A percentile compares a stretch with the other conserved stretches of the same genome.
These are phyloP conservation scores for Chenopodium quinoa DNA, from an alignment of 148 eudicot species.

Conservation along the genomic window DNA sequence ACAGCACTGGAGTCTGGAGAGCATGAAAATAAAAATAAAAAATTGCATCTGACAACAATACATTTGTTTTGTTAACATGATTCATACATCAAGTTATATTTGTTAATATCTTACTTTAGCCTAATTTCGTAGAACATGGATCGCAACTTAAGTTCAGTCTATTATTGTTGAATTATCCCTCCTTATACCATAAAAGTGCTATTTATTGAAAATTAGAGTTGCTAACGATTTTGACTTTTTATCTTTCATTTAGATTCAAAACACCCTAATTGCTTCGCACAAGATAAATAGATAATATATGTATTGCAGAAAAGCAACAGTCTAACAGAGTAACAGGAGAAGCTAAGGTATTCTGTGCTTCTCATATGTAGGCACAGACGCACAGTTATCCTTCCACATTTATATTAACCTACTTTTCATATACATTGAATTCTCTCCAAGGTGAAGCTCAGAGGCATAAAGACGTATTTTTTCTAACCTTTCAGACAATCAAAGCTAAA, in stretches of 20 bases:
- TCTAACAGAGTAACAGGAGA: not conserved
- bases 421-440: not conserved
- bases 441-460: not conserved
- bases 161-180: not conserved
- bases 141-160: not conserved
- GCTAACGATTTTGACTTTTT: not conserved
- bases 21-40: too few species aligned
- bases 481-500: not conserved
- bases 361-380: not conserved
- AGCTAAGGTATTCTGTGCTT: not conserved
- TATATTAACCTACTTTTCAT: not conserved
- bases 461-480: not conserved
- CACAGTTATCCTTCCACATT: not conserved
- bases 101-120: too few species aligned
- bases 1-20: not conserved
- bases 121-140: not conserved
- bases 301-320: not conserved
- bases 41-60: not conserved
- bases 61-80: too few species aligned
- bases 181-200: not conserved
- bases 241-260: not conserved
- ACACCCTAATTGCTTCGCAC: not conserved
- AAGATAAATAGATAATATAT: not conserved
- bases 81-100: too few species aligned
- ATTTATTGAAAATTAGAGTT: not conserved